Evolutionary conservation across 208 protist species (phyloP).

Genomic region (Acanthamoeba lenticulata): DNA sequence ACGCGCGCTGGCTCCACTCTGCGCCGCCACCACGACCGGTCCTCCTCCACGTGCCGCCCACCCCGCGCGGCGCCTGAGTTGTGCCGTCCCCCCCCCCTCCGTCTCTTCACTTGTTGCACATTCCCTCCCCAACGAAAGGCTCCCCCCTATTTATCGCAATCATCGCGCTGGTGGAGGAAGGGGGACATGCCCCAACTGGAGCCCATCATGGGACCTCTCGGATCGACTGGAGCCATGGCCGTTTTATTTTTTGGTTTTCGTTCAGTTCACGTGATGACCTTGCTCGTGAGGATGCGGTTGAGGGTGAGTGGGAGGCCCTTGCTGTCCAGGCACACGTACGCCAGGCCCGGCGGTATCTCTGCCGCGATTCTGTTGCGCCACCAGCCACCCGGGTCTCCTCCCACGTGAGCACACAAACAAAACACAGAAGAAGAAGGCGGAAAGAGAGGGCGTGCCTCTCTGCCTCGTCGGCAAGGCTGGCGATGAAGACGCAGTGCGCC

Average conservation of each 20-base stretch:
- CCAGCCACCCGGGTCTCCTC: conserved; percentile 70
- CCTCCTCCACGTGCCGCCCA: not conserved
- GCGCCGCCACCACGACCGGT: not conserved
- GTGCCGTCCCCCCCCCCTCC: no score
- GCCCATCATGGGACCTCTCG: no score
- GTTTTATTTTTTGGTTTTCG: no score
- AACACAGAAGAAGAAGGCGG: not conserved
- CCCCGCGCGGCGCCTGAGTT: no score
- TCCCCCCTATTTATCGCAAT: no score
- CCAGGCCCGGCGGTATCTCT: conserved; percentile 88
- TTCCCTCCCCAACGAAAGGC: no score
- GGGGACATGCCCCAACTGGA: no score
- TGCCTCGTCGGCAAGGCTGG: conserved; percentile 88
- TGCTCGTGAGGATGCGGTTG: conserved; percentile 85
- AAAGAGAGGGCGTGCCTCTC: conserved; percentile 67
- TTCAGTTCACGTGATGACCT: not conserved
- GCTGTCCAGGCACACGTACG: conserved; percentile 91
- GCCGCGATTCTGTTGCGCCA: conserved; percentile 81
- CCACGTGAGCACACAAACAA: no score
- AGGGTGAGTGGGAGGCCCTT: conserved; percentile 89
- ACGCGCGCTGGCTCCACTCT: conserved; percentile 1
- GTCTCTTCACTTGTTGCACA: no score
- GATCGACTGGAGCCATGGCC: no score
- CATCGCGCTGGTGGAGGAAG: no score
- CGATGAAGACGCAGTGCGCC: conserved; percentile 91